Conservation (phyloP, 1,284 basidiomycete genomes). For the Rhodotorula sp. region DNA sequence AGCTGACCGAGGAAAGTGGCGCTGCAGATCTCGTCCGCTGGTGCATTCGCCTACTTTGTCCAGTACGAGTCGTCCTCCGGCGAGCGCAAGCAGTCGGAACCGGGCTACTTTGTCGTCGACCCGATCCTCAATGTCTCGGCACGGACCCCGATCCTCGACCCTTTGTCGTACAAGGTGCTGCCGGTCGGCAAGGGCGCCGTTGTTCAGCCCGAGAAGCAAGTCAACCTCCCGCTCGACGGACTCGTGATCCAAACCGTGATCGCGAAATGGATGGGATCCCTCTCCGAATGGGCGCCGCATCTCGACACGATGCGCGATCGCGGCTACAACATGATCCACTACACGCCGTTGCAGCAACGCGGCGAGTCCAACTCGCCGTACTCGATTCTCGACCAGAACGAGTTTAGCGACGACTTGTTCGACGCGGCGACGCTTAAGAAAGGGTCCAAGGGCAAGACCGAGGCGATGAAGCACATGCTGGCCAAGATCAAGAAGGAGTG, state of each 20-base stretch:
- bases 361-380: constrained; percentile 87
- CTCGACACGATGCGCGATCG: constrained; percentile 77
- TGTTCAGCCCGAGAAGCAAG: constrained; percentile 55
- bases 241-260: constrained; percentile 82
- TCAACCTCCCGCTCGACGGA: constrained; percentile 76
- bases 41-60: constrained; percentile 88
- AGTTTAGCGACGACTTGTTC: constrained; percentile 74
- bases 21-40: constrained; percentile 75
- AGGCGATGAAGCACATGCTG: constrained; percentile 60
- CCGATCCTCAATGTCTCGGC: constrained; percentile 73
- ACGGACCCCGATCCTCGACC: constrained; percentile 67
- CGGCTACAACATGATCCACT: constrained; percentile 87
- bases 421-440: constrained; percentile 45
- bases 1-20: no score
- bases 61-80: constrained; percentile 68
- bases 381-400: constrained; percentile 79
- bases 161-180: constrained; percentile 44
- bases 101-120: constrained; percentile 94
- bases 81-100: constrained; percentile 68
- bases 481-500: constrained; percentile 73
- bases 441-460: constrained; percentile 48
- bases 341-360: constrained; percentile 84
- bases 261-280: constrained; percentile 93
- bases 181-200: constrained; percentile 50
- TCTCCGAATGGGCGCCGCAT: constrained; percentile 70